Evolutionary conservation across 2,329 filamentous ascomycete genomes (phyloP).

Genomic region (Coniochaeta sp.): DNA sequence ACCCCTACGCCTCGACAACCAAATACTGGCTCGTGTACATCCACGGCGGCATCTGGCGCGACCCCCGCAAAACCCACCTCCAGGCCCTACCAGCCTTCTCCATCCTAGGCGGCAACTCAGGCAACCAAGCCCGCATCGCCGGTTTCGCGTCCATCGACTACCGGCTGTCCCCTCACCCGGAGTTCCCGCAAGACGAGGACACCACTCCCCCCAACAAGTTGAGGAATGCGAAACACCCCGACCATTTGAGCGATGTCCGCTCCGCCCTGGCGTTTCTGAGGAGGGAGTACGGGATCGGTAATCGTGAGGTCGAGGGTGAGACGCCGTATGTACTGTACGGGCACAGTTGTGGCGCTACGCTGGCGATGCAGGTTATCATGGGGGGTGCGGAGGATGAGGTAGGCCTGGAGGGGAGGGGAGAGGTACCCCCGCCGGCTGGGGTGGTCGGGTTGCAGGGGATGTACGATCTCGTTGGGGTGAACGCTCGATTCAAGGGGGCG

Average conservation of each 20-base stretch:
- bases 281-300: constrained; percentile 30
- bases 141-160: constrained; percentile 61
- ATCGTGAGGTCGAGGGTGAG: constrained; percentile 6
- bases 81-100: constrained; percentile 39
- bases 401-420: not conserved
- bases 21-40: constrained; percentile 26
- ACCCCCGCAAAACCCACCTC: constrained; percentile 41
- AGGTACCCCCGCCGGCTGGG: constrained; percentile 5
- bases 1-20: not conserved
- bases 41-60: constrained; percentile 59
- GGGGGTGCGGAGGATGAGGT: constrained; percentile 9
- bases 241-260: constrained; percentile 52
- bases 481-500: constrained; percentile 25
- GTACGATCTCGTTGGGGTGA: constrained; percentile 20
- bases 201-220: constrained; percentile 22
- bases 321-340: constrained; percentile 49
- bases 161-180: constrained; percentile 50
- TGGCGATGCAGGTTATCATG: constrained; percentile 56
- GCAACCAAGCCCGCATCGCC: constrained; percentile 33
- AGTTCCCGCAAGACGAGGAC: constrained; percentile 34
- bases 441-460: constrained; percentile 18
- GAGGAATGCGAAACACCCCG: constrained; percentile 44
- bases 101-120: constrained; percentile 25
- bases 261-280: constrained; percentile 43
- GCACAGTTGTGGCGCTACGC: constrained; percentile 56